phyloP scores from a whole-genome alignment of 306 rosid species.

The Lithocarpus polystachyus region DNA sequence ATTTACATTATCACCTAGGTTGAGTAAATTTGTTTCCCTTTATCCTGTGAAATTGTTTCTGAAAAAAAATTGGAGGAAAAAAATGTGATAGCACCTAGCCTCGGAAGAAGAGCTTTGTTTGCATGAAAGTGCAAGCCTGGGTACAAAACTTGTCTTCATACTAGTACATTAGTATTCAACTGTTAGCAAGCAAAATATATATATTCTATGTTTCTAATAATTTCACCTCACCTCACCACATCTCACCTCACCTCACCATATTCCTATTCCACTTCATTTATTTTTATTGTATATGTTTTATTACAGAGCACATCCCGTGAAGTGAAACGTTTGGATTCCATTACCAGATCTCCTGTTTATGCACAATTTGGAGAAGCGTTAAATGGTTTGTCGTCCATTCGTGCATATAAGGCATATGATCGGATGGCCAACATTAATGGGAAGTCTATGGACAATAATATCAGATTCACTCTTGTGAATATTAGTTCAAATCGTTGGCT shows the following conservation, averaged over 20 bases:
- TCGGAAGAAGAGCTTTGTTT: background rate
- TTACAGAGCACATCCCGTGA: constrained; percentile 78
- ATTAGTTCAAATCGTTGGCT: constrained; percentile 75
- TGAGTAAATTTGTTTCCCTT: too few species aligned
- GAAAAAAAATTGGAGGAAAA: background rate
- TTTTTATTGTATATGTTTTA: background rate
- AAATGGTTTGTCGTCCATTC: constrained; percentile 75
- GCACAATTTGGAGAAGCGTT: constrained; percentile 92
- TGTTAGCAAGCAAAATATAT: too few species aligned
- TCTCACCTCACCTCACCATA: background rate
- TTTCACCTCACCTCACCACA: too few species aligned
- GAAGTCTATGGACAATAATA: constrained; percentile 76
- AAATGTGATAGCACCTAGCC: background rate
- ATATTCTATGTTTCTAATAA: too few species aligned
- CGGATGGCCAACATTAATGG: constrained; percentile 74
- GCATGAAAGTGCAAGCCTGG: background rate
- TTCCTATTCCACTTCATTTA: background rate
- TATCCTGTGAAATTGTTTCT: background rate
- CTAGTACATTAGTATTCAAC: background rate
- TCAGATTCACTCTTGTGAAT: constrained; percentile 64
- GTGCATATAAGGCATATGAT: constrained; percentile 78
- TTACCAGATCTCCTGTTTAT: constrained; percentile 84
- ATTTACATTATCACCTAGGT: too few species aligned
- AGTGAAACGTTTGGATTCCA: constrained; percentile 83
- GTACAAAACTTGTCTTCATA: background rate